Percentiles rank a stretch among this genome's conserved stretches.
These are phyloP conservation scores for Abelmoschus esculentus DNA, from an alignment of 345 rosid genomes.

Conservation along the genomic window DNA sequence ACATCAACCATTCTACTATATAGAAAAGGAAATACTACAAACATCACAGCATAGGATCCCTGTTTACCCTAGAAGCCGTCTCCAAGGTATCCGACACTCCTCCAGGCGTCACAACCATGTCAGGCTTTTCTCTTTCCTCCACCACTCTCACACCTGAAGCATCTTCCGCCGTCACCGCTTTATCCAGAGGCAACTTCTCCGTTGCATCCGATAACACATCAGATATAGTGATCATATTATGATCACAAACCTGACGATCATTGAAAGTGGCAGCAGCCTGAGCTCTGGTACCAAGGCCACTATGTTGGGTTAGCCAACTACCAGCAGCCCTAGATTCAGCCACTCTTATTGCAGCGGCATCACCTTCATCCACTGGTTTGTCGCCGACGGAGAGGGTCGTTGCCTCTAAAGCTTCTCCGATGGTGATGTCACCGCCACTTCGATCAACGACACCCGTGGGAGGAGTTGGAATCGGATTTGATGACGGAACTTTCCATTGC, in stretches of 20 bases:
- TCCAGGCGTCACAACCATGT: slow-evolving; percentile 37
- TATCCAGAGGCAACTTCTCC: slow-evolving; percentile 30
- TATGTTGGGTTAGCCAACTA: slow-evolving; percentile 16
- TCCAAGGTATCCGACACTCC: slow-evolving; percentile 52
- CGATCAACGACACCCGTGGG: neutral
- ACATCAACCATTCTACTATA: neutral
- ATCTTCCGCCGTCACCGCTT: slow-evolving; percentile 41
- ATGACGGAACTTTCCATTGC: neutral
- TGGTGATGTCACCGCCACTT: slow-evolving; percentile 19
- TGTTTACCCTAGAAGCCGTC: slow-evolving; percentile 42
- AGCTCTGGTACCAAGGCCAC: slow-evolving; percentile 39
- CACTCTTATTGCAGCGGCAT: slow-evolving; percentile 46
- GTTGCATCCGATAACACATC: slow-evolving; percentile 37
- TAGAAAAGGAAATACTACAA: neutral
- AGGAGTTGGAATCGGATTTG: neutral
- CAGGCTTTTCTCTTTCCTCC: slow-evolving; percentile 34
- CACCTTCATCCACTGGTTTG: slow-evolving; percentile 43
- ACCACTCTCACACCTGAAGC: slow-evolving; percentile 40
- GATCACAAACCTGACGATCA: slow-evolving; percentile 11
- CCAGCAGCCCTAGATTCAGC: slow-evolving; percentile 42
- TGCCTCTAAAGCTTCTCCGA: slow-evolving; percentile 52
- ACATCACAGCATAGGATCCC: neutral
- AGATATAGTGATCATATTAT: slow-evolving; percentile 30
- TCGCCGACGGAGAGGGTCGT: slow-evolving; percentile 32
- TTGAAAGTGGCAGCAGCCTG: slow-evolving; percentile 40